Evolutionary conservation across 2,329 filamentous ascomycete genomes (phyloP), one percentile per base, ranked within the genome.

Genomic region (Trichophyton verrucosum): DNA sequence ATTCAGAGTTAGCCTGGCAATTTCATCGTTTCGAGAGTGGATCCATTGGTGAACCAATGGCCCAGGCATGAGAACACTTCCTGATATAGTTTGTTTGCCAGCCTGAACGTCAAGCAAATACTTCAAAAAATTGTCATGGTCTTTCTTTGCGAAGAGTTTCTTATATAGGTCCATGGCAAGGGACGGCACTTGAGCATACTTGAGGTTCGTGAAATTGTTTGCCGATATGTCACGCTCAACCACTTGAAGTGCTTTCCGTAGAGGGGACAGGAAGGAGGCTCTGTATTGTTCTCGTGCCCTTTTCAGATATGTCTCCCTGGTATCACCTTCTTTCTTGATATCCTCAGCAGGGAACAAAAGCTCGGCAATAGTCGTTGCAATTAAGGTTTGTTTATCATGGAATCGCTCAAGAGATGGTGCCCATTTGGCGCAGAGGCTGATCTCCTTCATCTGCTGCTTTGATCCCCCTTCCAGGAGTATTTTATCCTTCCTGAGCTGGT

Each of bases 401-500:
- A 82, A 81, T 42, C 74, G 75, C 38, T 77, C 76, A 17, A 78
- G 75, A 0, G 78, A 78, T 1, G 83, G 83, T 0, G 82, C 80
- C 83, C 82, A 85, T 63, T 86, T 86, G 1, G 76, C 81, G 60
- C 80, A 82, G 0, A 85, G 76, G 0, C 81, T 83, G 60, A 85
- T 77, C 13, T 68, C 69, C 27, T 72, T 73, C 65, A 75, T 74
- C 5, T 75, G 74, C 49, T 73, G 71, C 15, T 71, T 66, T 33
- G 78, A 72, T 8, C 68, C 67, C 15, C 72, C 73, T 3, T 72
- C 67, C 0, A 84, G 72, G 0, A 76, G 67, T 0, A 64, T 65
- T 1, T 78, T 64, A 66, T 85, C 82, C 1, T 67, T 64, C 49
- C 75, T 72, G 1, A 85, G 74, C 72, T 84, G 81, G 15, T 78